These are phyloP conservation scores for Boletus subcaerulescens DNA, from an alignment of 768 basidiomycete species.

Conservation along the genomic window DNA sequence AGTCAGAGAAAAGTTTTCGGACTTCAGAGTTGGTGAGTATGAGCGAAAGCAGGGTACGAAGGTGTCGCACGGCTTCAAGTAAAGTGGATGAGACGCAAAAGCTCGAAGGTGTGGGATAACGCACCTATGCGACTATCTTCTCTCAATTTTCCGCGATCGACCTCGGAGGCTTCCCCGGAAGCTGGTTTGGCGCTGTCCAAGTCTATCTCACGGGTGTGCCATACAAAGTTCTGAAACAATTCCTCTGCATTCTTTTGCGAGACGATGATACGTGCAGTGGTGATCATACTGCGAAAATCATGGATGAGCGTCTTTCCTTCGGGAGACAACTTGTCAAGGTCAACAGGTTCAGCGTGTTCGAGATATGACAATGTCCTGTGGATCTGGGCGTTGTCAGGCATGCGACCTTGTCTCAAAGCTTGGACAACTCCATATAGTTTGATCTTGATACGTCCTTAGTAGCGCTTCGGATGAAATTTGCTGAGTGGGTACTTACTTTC, in stretches of 20 bases:
- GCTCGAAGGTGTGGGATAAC: conserved; percentile 2
- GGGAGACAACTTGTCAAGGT: conserved; percentile 62
- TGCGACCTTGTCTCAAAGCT: conserved; percentile 74
- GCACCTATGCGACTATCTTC: conserved; percentile 64
- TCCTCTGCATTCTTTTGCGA: conserved; percentile 86
- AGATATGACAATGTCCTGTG: conserved; percentile 70
- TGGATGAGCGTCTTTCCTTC: conserved; percentile 75
- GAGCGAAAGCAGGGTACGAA: conserved; percentile 83
- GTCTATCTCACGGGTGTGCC: conserved; percentile 62
- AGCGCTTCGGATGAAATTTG: background rate
- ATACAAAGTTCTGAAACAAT: conserved; percentile 88
- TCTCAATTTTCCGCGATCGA: conserved; percentile 51
- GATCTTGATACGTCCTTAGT: conserved; percentile 35
- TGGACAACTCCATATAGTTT: conserved; percentile 77
- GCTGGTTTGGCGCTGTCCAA: conserved; percentile 39
- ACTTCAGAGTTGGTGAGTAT: conserved; percentile 92
- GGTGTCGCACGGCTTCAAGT: conserved; percentile 71
- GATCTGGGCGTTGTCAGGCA: conserved; percentile 81
- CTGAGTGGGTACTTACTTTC: conserved; percentile 43
- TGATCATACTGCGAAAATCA: conserved; percentile 77
- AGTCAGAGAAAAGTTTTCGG: conserved; percentile 82
- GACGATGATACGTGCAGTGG: conserved; percentile 70
- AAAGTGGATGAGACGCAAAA: conserved; percentile 7
- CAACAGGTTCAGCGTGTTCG: conserved; percentile 55
- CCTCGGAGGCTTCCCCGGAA: conserved; percentile 40